Percentiles rank a stretch among this genome's conserved stretches.
phyloP scores from a whole-genome alignment of 2,329 filamentous ascomycete genomes.

The Fusarium sarcochroum region DNA sequence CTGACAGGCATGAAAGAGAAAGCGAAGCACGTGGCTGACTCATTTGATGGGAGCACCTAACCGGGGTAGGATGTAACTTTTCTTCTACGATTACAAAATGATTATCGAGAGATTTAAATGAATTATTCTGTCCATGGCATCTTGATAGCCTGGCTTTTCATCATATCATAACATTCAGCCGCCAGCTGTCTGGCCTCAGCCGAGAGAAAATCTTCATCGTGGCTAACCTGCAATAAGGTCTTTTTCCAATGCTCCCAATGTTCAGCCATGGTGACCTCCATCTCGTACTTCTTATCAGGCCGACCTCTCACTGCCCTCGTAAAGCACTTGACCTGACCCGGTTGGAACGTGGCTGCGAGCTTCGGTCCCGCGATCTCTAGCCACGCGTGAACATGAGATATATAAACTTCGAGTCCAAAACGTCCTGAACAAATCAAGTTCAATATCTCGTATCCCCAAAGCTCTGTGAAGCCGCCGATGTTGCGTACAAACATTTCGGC shows the following conservation, averaged over 20 bases:
- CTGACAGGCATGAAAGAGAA: not conserved
- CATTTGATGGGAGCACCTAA: no score
- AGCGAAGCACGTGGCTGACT: not conserved
- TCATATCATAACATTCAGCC: constrained; percentile 5
- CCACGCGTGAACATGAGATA: constrained; percentile 5
- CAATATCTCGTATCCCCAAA: constrained; percentile 4
- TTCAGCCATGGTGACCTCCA: not conserved
- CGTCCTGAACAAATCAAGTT: not conserved
- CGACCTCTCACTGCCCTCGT: not conserved
- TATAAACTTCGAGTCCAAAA: not conserved
- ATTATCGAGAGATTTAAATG: not conserved
- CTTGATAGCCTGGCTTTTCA: not conserved
- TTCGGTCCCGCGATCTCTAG: not conserved
- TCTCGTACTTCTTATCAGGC: not conserved
- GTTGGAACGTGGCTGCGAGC: not conserved
- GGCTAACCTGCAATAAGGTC: not conserved
- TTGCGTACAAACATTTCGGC: constrained; percentile 2
- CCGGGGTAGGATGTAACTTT: no score
- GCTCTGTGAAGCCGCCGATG: not conserved
- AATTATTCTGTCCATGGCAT: no score
- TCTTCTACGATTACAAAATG: no score
- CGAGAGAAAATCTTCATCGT: not conserved
- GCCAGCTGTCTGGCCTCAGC: not conserved
- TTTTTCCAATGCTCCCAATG: constrained; percentile 10
- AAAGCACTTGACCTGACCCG: not conserved